Conservation (phyloP, 371 early-diverging fungal genomes). For the Nematocida sp. region DNA sequence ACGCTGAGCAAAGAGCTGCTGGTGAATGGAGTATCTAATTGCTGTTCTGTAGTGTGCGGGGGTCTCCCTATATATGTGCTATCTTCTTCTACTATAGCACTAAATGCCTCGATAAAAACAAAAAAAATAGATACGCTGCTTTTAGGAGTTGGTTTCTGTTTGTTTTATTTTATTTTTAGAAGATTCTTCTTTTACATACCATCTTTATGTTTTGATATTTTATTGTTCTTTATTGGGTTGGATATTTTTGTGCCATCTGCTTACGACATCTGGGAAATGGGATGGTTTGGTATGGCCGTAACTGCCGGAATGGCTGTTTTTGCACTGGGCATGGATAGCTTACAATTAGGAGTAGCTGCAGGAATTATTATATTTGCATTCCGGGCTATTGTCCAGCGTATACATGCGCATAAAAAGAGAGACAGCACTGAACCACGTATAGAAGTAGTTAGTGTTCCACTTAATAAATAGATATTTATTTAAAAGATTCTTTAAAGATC, state of each 20-base stretch:
- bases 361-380: background rate
- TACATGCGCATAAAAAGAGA: background rate
- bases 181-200: slow-evolving; percentile 10
- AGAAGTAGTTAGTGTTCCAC: background rate
- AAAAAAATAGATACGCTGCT: slow-evolving; percentile 20
- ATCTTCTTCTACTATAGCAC: slow-evolving; percentile 49
- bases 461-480: background rate
- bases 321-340: background rate
- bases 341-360: slow-evolving; percentile 35
- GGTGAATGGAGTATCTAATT: slow-evolving; percentile 26
- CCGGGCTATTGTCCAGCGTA: background rate
- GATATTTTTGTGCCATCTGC: slow-evolving; percentile 27
- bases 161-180: slow-evolving; percentile 14
- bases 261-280: background rate
- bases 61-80: slow-evolving; percentile 31
- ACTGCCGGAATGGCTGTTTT: background rate
- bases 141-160: background rate
- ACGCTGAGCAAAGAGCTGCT: slow-evolving; percentile 36
- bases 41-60: background rate
- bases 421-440: background rate
- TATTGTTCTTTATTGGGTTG: slow-evolving; percentile 47
- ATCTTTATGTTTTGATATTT: slow-evolving; percentile 23
- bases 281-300: slow-evolving; percentile 1
- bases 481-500: background rate
- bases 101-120: slow-evolving; percentile 1